Evolutionary conservation across 352 stramenopile genomes (phyloP), one percentile per base, ranked within the genome.

Genomic region (Globisporangium spinosum): DNA sequence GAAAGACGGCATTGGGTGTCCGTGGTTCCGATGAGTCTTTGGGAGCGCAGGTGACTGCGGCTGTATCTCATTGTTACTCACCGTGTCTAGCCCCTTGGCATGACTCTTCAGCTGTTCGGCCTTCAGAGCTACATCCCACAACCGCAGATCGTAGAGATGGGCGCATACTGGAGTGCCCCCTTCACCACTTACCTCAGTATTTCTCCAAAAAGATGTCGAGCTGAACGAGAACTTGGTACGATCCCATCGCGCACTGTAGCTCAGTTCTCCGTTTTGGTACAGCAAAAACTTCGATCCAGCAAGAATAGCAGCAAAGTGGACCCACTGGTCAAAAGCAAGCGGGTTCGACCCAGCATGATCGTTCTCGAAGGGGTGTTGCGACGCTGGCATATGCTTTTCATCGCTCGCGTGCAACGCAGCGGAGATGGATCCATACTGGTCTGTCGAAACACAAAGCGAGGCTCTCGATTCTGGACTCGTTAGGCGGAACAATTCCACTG

Each of bases 61-160:
- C 3, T 40, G 58, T 10, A 43, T 13, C 29, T 32, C 47, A 32
- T 40, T 61, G 10, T 23, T 73, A 2, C 60, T 72, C 1, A 79
- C 58, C 23, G 66, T 76, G 1, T 83, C 71, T n/a, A 91, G 70
- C 1, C 83, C 81, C 15, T 77, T 77, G 1, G 69, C 73, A 40
- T 89, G 83, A 49, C 79, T 87, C 17, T 72, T 72, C 29, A 91
- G 58, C 47, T 91, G 81, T 32, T 91, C 81, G 53, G 66, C 64
- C 17, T 79, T 77, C 29, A 91, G 67, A 0, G 78, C 74, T 6
- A 82, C 79, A 71, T 91, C 74, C 85, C 85, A 93, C 3, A 90
- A 25, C 0, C 79, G 76, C 56, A 91, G 69, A 69, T 90, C 80
- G 23, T 78, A 89, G 8, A 93, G 49, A 40, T 91, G 76, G 0